These are phyloP conservation scores for Coelastrella sp. DNA, from an alignment of 139 green algal species.

Conservation along the genomic window DNA sequence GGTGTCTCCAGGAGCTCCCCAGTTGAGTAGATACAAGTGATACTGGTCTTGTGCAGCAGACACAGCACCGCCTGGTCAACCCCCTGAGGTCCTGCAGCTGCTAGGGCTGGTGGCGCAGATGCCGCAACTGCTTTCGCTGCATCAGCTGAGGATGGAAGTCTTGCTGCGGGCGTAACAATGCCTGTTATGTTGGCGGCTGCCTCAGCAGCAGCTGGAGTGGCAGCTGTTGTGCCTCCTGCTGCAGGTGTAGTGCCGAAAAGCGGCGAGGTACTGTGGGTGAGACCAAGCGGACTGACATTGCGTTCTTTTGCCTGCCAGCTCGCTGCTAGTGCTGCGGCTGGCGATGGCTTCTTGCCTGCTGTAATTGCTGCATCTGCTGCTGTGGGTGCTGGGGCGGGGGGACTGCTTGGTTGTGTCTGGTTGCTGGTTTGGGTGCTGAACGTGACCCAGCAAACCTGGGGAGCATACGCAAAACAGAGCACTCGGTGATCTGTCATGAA, in stretches of 20 bases:
- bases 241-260: background rate
- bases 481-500: background rate
- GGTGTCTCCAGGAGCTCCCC: slow-evolving; percentile 66
- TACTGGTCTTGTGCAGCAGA: slow-evolving; percentile 64
- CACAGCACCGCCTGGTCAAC: slow-evolving; percentile 60
- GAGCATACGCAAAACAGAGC: background rate
- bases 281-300: background rate
- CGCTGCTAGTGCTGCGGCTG: background rate
- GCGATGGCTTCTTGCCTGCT: background rate
- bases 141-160: background rate
- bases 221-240: background rate
- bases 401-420: background rate
- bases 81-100: background rate
- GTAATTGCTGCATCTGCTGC: background rate
- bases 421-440: background rate
- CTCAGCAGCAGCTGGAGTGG: background rate
- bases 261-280: background rate
- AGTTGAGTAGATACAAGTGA: slow-evolving; percentile 56
- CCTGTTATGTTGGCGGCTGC: background rate
- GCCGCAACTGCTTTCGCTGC: slow-evolving; percentile 36
- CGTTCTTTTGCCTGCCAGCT: background rate
- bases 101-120: slow-evolving; percentile 40
- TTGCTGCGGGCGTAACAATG: background rate
- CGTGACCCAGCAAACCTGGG: slow-evolving; percentile 24
- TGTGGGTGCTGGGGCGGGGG: background rate